Conservation (phyloP, 495 filamentous ascomycete genomes). For the Lepraria neglecta region DNA sequence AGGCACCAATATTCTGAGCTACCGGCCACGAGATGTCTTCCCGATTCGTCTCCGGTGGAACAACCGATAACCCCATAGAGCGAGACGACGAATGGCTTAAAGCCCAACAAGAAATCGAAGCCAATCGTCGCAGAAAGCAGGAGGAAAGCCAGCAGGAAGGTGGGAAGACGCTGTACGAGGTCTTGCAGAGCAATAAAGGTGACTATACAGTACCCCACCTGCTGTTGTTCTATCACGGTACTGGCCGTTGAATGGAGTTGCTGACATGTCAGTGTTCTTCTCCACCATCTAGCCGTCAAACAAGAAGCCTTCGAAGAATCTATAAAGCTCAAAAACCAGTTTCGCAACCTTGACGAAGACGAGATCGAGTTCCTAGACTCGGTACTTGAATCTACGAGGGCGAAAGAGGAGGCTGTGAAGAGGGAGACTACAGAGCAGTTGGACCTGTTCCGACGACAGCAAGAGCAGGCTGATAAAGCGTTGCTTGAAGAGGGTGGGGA, state of each 20-base stretch:
- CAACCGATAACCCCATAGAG: slow-evolving; percentile 56
- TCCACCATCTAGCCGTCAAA: slow-evolving; percentile 63
- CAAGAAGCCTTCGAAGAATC: slow-evolving; percentile 95
- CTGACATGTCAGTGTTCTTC: slow-evolving; percentile 51
- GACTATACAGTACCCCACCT: slow-evolving; percentile 28
- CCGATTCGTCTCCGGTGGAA: slow-evolving; percentile 85
- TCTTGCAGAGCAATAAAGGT: slow-evolving; percentile 94
- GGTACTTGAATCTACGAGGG: slow-evolving; percentile 59
- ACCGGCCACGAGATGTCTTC: slow-evolving; percentile 56
- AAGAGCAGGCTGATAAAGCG: slow-evolving; percentile 58
- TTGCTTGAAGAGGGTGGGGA: slow-evolving; percentile 36
- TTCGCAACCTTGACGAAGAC: slow-evolving; percentile 86
- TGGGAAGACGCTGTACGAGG: slow-evolving; percentile 75
- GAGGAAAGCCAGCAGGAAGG: slow-evolving; percentile 49
- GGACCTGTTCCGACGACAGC: slow-evolving; percentile 59
- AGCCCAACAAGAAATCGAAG: slow-evolving; percentile 73
- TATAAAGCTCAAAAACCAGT: slow-evolving; percentile 82
- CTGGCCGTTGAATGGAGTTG: slow-evolving; percentile 21
- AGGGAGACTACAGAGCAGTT: slow-evolving; percentile 70
- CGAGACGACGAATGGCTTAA: slow-evolving; percentile 67
- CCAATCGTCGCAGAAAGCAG: slow-evolving; percentile 53
- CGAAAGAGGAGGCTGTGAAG: slow-evolving; percentile 66
- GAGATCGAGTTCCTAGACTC: slow-evolving; percentile 88
- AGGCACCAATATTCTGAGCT: slow-evolving; percentile 2
- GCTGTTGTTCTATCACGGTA: neutral